Conservation (phyloP, 1,284 basidiomycete species). For the Waitea zeae region DNA sequence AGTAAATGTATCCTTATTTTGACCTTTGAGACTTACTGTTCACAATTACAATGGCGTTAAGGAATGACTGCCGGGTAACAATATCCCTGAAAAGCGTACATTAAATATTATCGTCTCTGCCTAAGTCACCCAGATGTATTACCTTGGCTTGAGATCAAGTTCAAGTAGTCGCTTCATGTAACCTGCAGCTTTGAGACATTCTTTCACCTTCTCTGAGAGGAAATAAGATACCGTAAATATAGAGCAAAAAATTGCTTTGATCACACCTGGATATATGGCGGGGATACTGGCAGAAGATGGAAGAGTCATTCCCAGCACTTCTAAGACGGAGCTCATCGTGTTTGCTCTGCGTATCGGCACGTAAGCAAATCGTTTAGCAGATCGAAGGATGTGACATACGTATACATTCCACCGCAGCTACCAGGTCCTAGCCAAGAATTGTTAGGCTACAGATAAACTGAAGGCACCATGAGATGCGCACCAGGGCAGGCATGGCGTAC, state of each 20-base stretch:
- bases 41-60: slow-evolving; percentile 80
- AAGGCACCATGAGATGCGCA: no score
- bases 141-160: slow-evolving; percentile 32
- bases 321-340: slow-evolving; percentile 81
- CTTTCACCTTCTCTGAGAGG: slow-evolving; percentile 57
- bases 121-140: no score
- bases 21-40: slow-evolving; percentile 21
- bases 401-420: slow-evolving; percentile 73
- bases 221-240: slow-evolving; percentile 1
- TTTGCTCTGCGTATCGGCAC: slow-evolving; percentile 33
- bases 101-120: slow-evolving; percentile 7
- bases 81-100: slow-evolving; percentile 44
- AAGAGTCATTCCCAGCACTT: slow-evolving; percentile 84
- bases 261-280: slow-evolving; percentile 50
- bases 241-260: neutral
- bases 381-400: slow-evolving; percentile 23
- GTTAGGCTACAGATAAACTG: neutral
- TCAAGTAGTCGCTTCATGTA: slow-evolving; percentile 74
- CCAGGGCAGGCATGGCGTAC: slow-evolving; percentile 74
- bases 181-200: slow-evolving; percentile 71
- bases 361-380: slow-evolving; percentile 1
- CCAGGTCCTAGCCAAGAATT: slow-evolving; percentile 14
- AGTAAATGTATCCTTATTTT: neutral
- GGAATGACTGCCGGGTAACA: slow-evolving; percentile 76
- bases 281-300: slow-evolving; percentile 82